Conservation (phyloP, 192 early-diverging fungal genomes). For the Umbelopsis vinacea region DNA sequence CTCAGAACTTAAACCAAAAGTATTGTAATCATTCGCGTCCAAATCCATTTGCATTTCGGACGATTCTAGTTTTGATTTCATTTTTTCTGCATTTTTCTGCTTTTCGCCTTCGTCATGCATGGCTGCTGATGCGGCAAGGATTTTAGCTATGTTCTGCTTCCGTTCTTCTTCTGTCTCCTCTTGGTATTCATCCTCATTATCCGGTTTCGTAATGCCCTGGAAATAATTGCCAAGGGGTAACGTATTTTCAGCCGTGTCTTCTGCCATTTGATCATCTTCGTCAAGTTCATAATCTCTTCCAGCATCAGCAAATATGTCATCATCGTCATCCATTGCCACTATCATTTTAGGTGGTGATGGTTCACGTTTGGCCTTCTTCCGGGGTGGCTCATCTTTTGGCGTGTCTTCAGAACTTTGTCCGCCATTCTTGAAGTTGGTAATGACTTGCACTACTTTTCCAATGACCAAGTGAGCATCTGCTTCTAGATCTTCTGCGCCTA, state of each 20-base stretch:
- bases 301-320: constrained; percentile 88
- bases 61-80: constrained; percentile 27
- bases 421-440: constrained; percentile 42
- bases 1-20: constrained; percentile 52
- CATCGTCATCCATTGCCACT: constrained; percentile 51
- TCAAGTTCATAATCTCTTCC: constrained; percentile 78
- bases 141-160: constrained; percentile 7
- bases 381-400: not conserved
- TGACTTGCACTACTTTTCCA: constrained; percentile 69
- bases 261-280: constrained; percentile 35
- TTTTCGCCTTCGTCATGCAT: constrained; percentile 34
- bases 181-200: not conserved
- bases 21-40: constrained; percentile 54
- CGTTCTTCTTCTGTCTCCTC: constrained; percentile 14
- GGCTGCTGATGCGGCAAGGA: constrained; percentile 2
- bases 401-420: not conserved
- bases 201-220: not conserved
- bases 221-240: not conserved
- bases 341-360: constrained; percentile 23
- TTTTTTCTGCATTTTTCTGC: constrained; percentile 31
- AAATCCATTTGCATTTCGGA: constrained; percentile 40
- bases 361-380: constrained; percentile 35
- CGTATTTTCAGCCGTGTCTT: not conserved
- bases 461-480: constrained; percentile 70
- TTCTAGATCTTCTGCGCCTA: constrained; percentile 48